Evolutionary conservation across 1,139 yeast species (phyloP), one percentile per base, ranked within the genome.

Genomic region (Kurtzmaniella quercitrusa): DNA sequence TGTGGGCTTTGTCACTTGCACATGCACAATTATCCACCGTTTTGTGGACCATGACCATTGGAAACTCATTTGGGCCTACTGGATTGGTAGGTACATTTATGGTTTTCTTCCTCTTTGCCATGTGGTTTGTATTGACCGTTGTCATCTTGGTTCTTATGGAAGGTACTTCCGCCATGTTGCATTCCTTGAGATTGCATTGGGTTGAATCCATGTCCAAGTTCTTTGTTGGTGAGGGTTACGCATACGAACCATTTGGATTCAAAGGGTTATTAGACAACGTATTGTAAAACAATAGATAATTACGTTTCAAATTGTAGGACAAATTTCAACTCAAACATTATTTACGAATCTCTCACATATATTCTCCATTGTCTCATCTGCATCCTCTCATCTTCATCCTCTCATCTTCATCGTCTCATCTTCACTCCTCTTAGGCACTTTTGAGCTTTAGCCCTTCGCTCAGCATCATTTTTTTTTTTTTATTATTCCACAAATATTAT

Each of bases 101-200:
- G 65, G 68, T 78, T 12, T 86, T 84, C 42, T 63, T 77, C 18
- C 66, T 84, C 55, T 85, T 85, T 61, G 88, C 80, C 37, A 78
- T 85, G 84, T 85, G 94, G 94, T 84, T 85, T 60, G 74, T 75
- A 3, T 67, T 85, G 52, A 83, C 93, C 0, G 85, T 84, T 23
- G 78, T 80, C 55, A 84, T 85, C 49, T 72, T 85, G 60, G 94
- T 85, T 20, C 66, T 82, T 42, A 85, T 85, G 94, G 94, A 85
- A 64, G 94, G 94, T 51, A 85, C 94, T 0, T 84, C 91, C 32
- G 94, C 94, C 36, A 85, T 85, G 94, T 74, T 85, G 60, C 94
- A 85, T 61, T 80, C 91, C 21, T 75, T 85, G 59, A 81, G 94
- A 72, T 74, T 85, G 59, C 94, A 85, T 60, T 85, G 94, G 94